Conservation (phyloP, 352 stramenopile species). For the Phytophthora chlamydospora region DNA sequence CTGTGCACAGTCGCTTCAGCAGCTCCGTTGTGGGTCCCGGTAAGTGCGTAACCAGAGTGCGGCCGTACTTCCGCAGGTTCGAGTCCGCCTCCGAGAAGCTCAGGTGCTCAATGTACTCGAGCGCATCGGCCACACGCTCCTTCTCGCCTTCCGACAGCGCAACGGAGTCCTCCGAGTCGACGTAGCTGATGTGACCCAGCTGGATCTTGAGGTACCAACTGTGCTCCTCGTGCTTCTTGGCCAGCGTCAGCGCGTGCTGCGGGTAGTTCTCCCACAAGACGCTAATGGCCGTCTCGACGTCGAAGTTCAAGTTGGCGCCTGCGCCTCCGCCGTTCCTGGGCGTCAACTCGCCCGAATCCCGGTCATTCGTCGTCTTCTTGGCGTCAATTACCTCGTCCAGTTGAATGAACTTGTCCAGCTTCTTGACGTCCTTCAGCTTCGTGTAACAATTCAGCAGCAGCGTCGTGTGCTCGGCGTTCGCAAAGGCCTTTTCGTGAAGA, state of each 20-base stretch:
- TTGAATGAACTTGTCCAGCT: conserved; percentile 93
- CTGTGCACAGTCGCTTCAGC: conserved; percentile 90
- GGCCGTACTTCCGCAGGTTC: conserved; percentile 90
- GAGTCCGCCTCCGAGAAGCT: conserved; percentile 86
- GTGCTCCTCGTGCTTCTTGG: conserved; percentile 91
- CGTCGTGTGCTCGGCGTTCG: conserved; percentile 93
- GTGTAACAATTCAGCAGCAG: conserved; percentile 96
- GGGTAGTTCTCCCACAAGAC: conserved; percentile 94
- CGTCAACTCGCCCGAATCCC: conserved; percentile 28
- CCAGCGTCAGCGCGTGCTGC: conserved; percentile 89
- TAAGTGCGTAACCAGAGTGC: conserved; percentile 87
- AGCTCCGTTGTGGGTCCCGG: conserved; percentile 90
- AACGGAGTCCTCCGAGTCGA: conserved; percentile 76
- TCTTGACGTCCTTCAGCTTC: conserved; percentile 94
- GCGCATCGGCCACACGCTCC: conserved; percentile 85
- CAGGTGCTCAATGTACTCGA: conserved; percentile 91
- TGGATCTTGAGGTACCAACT: conserved; percentile 94
- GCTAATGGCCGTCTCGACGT: conserved; percentile 92
- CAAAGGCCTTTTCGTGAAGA: conserved; percentile 91
- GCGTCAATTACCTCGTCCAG: conserved; percentile 74
- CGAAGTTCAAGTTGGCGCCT: conserved; percentile 78
- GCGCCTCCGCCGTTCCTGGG: conserved; percentile 27
- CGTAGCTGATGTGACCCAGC: conserved; percentile 90
- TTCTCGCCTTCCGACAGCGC: conserved; percentile 78
- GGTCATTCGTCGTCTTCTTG: conserved; percentile 44